Evolutionary conservation across 306 rosid genomes (phyloP).

Genomic region (Bauhinia variegata): DNA sequence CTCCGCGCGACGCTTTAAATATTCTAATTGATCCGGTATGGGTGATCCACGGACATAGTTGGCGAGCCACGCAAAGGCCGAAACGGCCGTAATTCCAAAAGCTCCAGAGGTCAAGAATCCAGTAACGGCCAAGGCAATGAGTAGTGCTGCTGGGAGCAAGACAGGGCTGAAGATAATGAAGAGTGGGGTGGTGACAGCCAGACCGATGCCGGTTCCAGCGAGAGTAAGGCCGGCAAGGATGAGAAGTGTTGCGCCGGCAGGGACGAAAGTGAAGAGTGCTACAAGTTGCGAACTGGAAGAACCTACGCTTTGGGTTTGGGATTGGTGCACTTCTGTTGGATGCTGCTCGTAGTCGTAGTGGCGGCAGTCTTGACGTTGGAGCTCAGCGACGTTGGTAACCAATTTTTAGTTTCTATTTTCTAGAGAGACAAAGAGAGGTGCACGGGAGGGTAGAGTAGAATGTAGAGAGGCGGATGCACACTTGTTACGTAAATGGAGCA

Average conservation of each 20-base stretch:
- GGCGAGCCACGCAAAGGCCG: conserved; percentile 63
- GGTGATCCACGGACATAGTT: conserved; percentile 35
- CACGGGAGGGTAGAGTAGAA: background rate
- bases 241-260: conserved; percentile 56
- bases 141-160: conserved; percentile 50
- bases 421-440: background rate
- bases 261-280: conserved; percentile 46
- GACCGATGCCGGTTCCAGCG: conserved; percentile 45
- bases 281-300: conserved; percentile 44
- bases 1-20: conserved; percentile 28
- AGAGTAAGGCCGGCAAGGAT: conserved; percentile 50
- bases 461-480: conserved; percentile 37
- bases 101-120: conserved; percentile 64
- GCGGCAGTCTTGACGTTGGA: conserved; percentile 17
- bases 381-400: conserved; percentile 45
- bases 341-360: conserved; percentile 7
- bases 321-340: conserved; percentile 7
- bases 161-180: conserved; percentile 62
- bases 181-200: conserved; percentile 54
- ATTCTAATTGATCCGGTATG: conserved; percentile 37
- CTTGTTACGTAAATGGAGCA: conserved; percentile 35
- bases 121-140: conserved; percentile 43
- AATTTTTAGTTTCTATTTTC: background rate
- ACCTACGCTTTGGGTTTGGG: conserved; percentile 13
- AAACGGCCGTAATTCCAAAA: conserved; percentile 57